Evolutionary conservation across 176 grass and related monocot species (phyloP).

Genomic region (Aegilops speltoides): DNA sequence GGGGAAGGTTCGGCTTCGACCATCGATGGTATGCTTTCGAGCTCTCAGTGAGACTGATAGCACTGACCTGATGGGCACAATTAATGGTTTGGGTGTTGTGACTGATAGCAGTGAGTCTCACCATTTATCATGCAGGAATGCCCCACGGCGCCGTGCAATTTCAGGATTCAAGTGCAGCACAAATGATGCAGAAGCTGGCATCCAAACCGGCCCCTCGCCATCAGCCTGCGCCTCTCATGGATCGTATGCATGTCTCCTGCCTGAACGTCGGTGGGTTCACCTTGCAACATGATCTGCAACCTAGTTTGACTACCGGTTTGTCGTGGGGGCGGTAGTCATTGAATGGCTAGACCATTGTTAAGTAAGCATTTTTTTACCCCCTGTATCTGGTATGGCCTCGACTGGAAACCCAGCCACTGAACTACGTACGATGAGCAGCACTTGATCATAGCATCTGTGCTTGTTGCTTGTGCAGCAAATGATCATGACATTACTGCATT

Average conservation of each 20-base stretch:
- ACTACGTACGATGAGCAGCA: neutral
- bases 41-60: neutral
- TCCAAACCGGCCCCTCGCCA: slow-evolving; percentile 22
- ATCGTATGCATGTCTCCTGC: slow-evolving; percentile 51
- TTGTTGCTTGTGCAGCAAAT: neutral
- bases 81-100: neutral
- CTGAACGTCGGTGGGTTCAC: slow-evolving; percentile 65
- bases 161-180: slow-evolving; percentile 29
- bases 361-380: slow-evolving; percentile 19
- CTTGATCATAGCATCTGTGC: neutral
- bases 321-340: slow-evolving; percentile 21
- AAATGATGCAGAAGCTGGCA: slow-evolving; percentile 36
- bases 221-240: slow-evolving; percentile 28
- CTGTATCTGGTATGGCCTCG: slow-evolving; percentile 4
- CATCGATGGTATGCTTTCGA: slow-evolving; percentile 31
- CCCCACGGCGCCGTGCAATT: slow-evolving; percentile 5
- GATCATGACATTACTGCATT: neutral
- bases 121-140: slow-evolving; percentile 19
- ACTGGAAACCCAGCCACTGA: neutral
- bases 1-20: slow-evolving; percentile 20
- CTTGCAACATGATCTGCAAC: slow-evolving; percentile 28
- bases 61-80: neutral
- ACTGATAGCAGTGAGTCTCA: neutral
- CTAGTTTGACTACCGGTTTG: slow-evolving; percentile 23
- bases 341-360: slow-evolving; percentile 26